phyloP scores from a whole-genome alignment of 2,329 filamentous ascomycete species.

The Ciborinia camelliae region DNA sequence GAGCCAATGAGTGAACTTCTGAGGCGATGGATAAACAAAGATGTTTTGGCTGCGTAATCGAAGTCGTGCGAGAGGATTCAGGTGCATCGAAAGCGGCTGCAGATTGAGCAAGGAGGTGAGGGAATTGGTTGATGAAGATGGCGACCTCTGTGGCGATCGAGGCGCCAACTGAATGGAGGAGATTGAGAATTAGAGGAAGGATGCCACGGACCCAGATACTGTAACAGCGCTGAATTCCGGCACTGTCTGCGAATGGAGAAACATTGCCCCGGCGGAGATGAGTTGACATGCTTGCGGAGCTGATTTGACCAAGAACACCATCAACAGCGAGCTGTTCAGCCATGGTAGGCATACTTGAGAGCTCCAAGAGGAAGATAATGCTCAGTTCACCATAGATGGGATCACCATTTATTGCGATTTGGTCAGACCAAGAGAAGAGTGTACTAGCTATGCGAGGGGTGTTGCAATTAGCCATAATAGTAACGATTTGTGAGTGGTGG shows the following conservation, averaged over 20 bases:
- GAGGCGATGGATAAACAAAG: conserved; percentile 71
- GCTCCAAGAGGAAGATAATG: conserved; percentile 80
- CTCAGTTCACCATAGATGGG: conserved; percentile 93
- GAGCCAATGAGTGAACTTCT: conserved; percentile 74
- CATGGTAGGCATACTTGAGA: conserved; percentile 75
- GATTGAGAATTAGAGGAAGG: conserved; percentile 82
- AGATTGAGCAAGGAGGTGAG: conserved; percentile 70
- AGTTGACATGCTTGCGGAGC: conserved; percentile 73
- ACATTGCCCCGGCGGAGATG: conserved; percentile 70
- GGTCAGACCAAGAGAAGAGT: conserved; percentile 91
- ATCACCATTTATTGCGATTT: conserved; percentile 71
- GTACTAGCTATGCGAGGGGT: conserved; percentile 78
- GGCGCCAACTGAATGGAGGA: conserved; percentile 76
- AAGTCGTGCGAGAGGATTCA: conserved; percentile 49
- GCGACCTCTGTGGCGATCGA: conserved; percentile 81
- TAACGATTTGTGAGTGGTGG: conserved; percentile 66
- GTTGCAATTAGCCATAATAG: conserved; percentile 66
- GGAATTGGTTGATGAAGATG: conserved; percentile 86
- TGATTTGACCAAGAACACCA: conserved; percentile 74
- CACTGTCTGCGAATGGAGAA: conserved; percentile 73
- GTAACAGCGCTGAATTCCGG: conserved; percentile 70
- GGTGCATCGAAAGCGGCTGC: conserved; percentile 67
- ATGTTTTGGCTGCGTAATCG: conserved; percentile 51
- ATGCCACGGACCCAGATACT: conserved; percentile 87
- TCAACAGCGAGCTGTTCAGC: conserved; percentile 90